Evolutionary conservation across 2,329 filamentous ascomycete genomes (phyloP).

Genomic region (Colletotrichum sp.): DNA sequence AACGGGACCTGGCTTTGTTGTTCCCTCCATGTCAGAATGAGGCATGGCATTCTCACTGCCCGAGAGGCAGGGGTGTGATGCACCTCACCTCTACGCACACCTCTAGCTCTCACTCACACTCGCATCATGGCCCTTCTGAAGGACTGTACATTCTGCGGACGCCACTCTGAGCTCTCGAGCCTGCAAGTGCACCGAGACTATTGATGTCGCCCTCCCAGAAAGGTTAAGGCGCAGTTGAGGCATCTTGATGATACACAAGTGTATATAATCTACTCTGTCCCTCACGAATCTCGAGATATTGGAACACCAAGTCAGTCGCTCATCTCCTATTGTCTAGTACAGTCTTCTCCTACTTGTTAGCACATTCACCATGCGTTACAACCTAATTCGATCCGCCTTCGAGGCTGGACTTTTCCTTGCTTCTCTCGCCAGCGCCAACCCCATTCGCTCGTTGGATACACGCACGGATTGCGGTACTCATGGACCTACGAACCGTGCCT

Average conservation of each 20-base stretch:
- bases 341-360: background rate
- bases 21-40: slow-evolving; percentile 19
- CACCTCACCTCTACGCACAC: slow-evolving; percentile 1
- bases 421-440: slow-evolving; percentile 2
- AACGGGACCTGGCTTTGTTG: slow-evolving; percentile 1
- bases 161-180: background rate
- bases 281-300: background rate
- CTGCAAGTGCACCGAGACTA: slow-evolving; percentile 15
- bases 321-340: background rate
- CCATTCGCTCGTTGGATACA: slow-evolving; percentile 1
- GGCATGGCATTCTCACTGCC: background rate
- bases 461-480: slow-evolving; percentile 30
- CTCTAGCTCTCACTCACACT: slow-evolving; percentile 15
- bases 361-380: background rate
- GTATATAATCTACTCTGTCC: slow-evolving; percentile 8
- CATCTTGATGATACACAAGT: background rate
- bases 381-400: background rate
- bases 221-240: background rate
- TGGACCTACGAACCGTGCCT: slow-evolving; percentile 31
- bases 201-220: background rate
- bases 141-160: background rate
- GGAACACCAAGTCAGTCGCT: slow-evolving; percentile 9
- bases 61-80: background rate
- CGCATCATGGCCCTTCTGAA: background rate
- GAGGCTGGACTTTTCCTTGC: slow-evolving; percentile 6